Evolutionary conservation across 345 rosid species (phyloP).

Genomic region (Erucastrum elatum): DNA sequence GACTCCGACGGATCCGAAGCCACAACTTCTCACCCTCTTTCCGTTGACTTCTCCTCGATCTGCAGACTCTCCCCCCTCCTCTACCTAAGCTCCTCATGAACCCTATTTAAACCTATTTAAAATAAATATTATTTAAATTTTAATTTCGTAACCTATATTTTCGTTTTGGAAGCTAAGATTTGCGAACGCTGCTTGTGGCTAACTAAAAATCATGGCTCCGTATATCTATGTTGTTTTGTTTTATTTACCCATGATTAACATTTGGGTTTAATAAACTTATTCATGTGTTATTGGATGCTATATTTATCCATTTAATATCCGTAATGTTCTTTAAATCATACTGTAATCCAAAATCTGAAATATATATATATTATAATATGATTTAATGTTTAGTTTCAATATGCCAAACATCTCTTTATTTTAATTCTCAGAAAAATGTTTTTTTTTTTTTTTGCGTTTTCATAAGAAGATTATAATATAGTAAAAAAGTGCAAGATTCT

Average conservation of each 20-base stretch:
- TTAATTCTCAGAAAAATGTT: not conserved
- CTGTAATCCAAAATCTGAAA: not conserved
- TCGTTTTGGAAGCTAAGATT: not conserved
- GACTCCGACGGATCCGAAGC: slow-evolving; percentile 66
- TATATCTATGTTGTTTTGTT: not conserved
- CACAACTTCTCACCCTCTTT: slow-evolving; percentile 68
- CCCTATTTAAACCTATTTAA: not conserved
- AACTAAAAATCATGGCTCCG: not conserved
- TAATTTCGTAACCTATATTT: not conserved
- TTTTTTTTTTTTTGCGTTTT: no score
- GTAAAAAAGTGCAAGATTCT: not conserved
- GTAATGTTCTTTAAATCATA: not conserved
- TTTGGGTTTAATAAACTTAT: not conserved
- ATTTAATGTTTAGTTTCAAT: not conserved
- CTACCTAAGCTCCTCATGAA: slow-evolving; percentile 31
- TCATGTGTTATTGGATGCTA: not conserved
- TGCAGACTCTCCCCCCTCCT: slow-evolving; percentile 26
- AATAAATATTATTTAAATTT: not conserved
- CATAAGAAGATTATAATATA: not conserved
- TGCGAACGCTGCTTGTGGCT: not conserved
- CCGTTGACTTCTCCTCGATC: slow-evolving; percentile 54
- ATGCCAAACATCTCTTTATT: not conserved
- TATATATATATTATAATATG: no score
- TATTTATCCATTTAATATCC: not conserved
- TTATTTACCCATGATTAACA: not conserved